Evolutionary conservation across 176 grass and related monocot species (phyloP).

Genomic region (Oryza glaberrima): DNA sequence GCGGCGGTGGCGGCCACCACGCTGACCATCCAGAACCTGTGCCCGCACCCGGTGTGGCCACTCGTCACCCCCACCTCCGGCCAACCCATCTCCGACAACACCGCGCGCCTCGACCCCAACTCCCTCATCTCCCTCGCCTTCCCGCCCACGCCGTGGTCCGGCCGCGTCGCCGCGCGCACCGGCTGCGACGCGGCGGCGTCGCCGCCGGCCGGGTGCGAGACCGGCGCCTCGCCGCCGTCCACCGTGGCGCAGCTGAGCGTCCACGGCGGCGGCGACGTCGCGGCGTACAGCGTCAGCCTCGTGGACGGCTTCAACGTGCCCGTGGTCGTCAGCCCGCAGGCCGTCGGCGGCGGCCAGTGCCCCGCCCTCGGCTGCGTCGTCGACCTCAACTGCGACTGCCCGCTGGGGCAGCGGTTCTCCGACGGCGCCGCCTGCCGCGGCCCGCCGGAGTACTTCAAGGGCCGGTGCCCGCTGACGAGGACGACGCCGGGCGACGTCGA

Average conservation of each 20-base stretch:
- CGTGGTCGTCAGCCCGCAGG: slow-evolving; percentile 48
- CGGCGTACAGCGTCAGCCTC: slow-evolving; percentile 55
- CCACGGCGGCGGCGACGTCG: slow-evolving; percentile 39
- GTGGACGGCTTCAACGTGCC: slow-evolving; percentile 70
- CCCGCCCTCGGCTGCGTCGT: slow-evolving; percentile 36
- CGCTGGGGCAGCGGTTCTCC: slow-evolving; percentile 21
- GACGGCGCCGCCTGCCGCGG: slow-evolving; percentile 46
- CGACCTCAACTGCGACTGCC: slow-evolving; percentile 53
- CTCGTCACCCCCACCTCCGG: slow-evolving; percentile 50
- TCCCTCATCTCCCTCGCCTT: slow-evolving; percentile 39
- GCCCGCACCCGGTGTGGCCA: slow-evolving; percentile 54
- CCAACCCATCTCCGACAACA: slow-evolving; percentile 63
- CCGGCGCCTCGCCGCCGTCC: slow-evolving; percentile 36
- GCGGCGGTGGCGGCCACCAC: slow-evolving; percentile 25
- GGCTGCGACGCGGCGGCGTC: slow-evolving; percentile 38
- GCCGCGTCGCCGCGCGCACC: slow-evolving; percentile 48
- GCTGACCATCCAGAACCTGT: slow-evolving; percentile 57
- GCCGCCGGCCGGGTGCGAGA: slow-evolving; percentile 34
- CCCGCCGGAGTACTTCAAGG: slow-evolving; percentile 41
- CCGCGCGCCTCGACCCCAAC: slow-evolving; percentile 42
- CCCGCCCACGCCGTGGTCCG: slow-evolving; percentile 45
- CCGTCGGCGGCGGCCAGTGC: slow-evolving; percentile 42
- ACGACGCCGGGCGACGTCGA: slow-evolving; percentile 51
- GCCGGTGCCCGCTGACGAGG: slow-evolving; percentile 40
- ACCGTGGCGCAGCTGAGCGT: slow-evolving; percentile 40